Evolutionary conservation across 2,329 filamentous ascomycete genomes (phyloP).

Genomic region (Zasmidium angulare): DNA sequence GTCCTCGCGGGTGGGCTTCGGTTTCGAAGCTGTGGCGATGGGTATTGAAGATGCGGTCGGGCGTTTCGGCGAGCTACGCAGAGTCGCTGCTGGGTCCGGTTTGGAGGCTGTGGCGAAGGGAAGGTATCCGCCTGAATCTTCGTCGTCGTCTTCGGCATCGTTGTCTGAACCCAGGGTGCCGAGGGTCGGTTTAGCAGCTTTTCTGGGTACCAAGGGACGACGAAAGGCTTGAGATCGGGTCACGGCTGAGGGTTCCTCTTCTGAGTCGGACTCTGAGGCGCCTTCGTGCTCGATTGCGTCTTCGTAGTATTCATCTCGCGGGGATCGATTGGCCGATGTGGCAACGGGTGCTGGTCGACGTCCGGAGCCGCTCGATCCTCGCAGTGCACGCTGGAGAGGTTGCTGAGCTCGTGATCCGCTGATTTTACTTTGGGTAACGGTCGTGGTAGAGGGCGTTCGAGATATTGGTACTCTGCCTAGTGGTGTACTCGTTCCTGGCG

Average conservation of each 20-base stretch:
- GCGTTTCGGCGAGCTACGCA: conserved; percentile 13
- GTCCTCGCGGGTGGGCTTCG: conserved; percentile 6
- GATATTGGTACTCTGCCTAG: conserved; percentile 33
- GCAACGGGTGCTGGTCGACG: conserved; percentile 18
- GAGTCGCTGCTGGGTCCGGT: conserved; percentile 26
- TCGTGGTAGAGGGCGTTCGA: conserved; percentile 50
- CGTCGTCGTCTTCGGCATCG: conserved; percentile 37
- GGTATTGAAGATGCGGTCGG: too few species aligned
- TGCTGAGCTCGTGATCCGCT: conserved; percentile 18
- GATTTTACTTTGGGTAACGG: conserved; percentile 44
- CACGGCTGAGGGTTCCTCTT: conserved; percentile 38
- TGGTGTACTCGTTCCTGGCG: conserved; percentile 8
- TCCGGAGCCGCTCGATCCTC: conserved; percentile 39
- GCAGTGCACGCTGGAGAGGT: conserved; percentile 23
- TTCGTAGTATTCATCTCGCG: conserved; percentile 26
- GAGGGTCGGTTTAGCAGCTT: conserved; percentile 15
- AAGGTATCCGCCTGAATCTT: conserved; percentile 49
- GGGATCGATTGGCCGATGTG: conserved; percentile 18
- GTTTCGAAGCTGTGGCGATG: conserved; percentile 8
- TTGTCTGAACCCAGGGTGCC: conserved; percentile 27
- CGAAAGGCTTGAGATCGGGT: conserved; percentile 48
- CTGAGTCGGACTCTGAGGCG: conserved; percentile 31
- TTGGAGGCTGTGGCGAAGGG: conserved; percentile 42
- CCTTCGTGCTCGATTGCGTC: conserved; percentile 32
- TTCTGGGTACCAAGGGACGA: conserved; percentile 15